Conservation (phyloP, 768 basidiomycete genomes). For the Paxillus involutus region DNA sequence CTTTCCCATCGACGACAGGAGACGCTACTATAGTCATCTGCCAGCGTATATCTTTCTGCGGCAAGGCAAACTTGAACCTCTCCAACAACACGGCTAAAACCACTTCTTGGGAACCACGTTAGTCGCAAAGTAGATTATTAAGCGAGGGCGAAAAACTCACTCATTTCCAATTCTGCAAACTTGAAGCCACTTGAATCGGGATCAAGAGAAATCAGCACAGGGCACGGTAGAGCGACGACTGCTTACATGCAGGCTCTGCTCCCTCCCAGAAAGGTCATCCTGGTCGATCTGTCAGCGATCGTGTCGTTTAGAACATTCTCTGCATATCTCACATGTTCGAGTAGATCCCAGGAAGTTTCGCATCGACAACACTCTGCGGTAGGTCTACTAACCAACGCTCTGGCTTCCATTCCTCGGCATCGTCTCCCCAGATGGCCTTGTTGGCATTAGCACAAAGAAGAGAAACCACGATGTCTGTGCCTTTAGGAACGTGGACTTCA, state of each 20-base stretch:
- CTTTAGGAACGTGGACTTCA: slow-evolving; percentile 38
- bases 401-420: slow-evolving; percentile 50
- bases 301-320: no score
- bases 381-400: slow-evolving; percentile 47
- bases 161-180: slow-evolving; percentile 45
- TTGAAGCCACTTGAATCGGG: slow-evolving; percentile 37
- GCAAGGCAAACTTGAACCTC: no score
- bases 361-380: slow-evolving; percentile 34
- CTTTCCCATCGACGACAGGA: no score
- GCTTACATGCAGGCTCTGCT: slow-evolving; percentile 45
- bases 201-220: no score
- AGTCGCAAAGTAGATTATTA: no score
- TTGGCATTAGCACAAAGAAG: slow-evolving; percentile 41
- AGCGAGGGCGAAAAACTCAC: slow-evolving; percentile 23
- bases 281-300: slow-evolving; percentile 15
- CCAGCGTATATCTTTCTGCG: no score
- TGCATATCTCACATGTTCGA: slow-evolving; percentile 37
- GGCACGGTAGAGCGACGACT: no score
- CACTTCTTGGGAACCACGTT: no score
- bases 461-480: slow-evolving; percentile 38
- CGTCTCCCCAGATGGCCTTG: slow-evolving; percentile 45
- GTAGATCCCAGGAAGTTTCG: slow-evolving; percentile 45
- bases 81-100: no score
- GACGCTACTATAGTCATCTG: no score
- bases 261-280: slow-evolving; percentile 49